Evolutionary conservation across 2,329 filamentous ascomycete genomes (phyloP).

Genomic region (Apiospora aurea): DNA sequence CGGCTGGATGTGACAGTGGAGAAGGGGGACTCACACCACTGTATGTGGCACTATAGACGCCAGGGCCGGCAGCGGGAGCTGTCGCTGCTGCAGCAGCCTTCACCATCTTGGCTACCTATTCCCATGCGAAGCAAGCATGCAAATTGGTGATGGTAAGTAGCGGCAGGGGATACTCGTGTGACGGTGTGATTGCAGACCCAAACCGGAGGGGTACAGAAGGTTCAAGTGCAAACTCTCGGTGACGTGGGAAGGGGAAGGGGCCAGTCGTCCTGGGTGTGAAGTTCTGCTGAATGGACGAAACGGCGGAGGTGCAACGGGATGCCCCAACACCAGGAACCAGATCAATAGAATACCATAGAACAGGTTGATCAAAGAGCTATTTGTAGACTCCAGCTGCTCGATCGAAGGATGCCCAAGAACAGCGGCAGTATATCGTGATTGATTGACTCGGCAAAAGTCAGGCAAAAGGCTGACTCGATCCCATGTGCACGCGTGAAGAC

Average conservation of each 20-base stretch:
- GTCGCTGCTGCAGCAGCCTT: conserved; percentile 44
- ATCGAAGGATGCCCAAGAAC: neutral
- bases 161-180: neutral
- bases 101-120: conserved; percentile 49
- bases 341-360: neutral
- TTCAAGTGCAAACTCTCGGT: neutral
- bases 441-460: neutral
- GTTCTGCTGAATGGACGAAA: neutral
- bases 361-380: neutral
- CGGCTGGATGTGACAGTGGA: neutral
- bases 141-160: neutral
- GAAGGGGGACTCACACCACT: conserved; percentile 63
- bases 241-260: neutral
- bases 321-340: neutral
- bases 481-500: conserved; percentile 18
- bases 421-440: neutral
- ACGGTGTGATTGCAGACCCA: neutral
- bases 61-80: conserved; percentile 45
- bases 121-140: conserved; percentile 5
- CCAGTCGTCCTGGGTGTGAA: neutral
- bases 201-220: conserved; percentile 4
- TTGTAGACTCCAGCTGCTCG: neutral
- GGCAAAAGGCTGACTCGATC: conserved; percentile 14
- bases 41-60: conserved; percentile 73
- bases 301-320: neutral